Evolutionary conservation across 257 asterid genomes (phyloP).

Genomic region (Solanum appendiculatum): DNA sequence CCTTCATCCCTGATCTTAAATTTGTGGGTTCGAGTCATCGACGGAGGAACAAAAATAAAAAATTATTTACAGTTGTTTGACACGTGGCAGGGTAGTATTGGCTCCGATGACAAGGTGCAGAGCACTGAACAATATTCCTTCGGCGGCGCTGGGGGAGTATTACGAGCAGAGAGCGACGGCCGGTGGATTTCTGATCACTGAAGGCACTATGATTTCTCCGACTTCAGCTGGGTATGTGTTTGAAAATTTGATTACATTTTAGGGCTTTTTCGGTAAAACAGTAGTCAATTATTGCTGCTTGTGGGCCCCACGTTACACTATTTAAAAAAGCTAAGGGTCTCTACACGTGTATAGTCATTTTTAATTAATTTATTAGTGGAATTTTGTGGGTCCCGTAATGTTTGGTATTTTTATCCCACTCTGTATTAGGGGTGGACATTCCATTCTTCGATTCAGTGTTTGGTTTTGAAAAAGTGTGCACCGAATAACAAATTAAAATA

Average conservation of each 20-base stretch:
- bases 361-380: background rate
- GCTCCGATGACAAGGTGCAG: constrained; percentile 98
- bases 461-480: too few relatives aligned
- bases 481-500: too few relatives aligned
- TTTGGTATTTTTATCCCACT: background rate
- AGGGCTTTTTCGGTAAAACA: background rate
- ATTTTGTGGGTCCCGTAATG: background rate
- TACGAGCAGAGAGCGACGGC: constrained; percentile 74
- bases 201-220: constrained; percentile 87
- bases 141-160: constrained; percentile 54
- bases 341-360: background rate
- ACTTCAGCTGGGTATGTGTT: constrained; percentile 70
- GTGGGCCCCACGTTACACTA: background rate
- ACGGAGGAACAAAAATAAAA: background rate
- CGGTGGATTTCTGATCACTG: constrained; percentile 92
- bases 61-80: background rate
- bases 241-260: constrained; percentile 1
- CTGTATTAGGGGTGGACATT: too few relatives aligned
- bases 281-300: background rate
- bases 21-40: background rate
- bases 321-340: background rate
- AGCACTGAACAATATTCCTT: constrained; percentile 57
- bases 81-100: constrained; percentile 56
- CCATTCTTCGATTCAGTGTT: too few relatives aligned
- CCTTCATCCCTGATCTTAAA: background rate